Evolutionary conservation across 2,329 filamentous ascomycete species (phyloP).

Genomic region (Cytospora paraplurivora): DNA sequence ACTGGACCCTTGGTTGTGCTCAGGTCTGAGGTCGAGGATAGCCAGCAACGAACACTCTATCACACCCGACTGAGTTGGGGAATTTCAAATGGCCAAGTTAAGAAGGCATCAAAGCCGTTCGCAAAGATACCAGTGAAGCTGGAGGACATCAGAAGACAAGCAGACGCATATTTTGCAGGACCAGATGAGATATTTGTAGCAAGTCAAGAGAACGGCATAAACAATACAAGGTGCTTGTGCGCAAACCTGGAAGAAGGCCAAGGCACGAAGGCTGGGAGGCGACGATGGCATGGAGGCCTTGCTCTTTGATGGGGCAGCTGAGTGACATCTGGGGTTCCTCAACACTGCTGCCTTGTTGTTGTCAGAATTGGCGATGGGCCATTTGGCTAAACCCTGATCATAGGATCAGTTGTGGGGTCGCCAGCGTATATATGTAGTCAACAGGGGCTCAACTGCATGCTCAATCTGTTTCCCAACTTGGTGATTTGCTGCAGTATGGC

Average conservation of each 20-base stretch:
- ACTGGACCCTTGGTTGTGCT: not conserved
- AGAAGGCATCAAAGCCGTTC: slow-evolving; percentile 2
- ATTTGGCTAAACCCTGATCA: not conserved
- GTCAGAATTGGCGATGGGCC: not conserved
- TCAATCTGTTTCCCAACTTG: not conserved
- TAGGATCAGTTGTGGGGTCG: not conserved
- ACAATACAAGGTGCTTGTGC: slow-evolving; percentile 3
- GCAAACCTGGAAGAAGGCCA: slow-evolving; percentile 14
- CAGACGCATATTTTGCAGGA: slow-evolving; percentile 3
- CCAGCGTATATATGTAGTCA: not conserved
- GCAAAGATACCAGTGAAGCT: slow-evolving; percentile 1
- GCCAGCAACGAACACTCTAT: not conserved
- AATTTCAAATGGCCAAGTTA: slow-evolving; percentile 1
- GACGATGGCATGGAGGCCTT: slow-evolving; percentile 4
- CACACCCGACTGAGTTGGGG: not conserved
- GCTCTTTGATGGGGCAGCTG: slow-evolving; percentile 1
- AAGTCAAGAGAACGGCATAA: slow-evolving; percentile 16
- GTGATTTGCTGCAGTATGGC: not conserved
- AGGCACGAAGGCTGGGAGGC: slow-evolving; percentile 8
- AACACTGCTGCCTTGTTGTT: not conserved
- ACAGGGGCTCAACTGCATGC: not conserved
- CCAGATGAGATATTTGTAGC: not conserved
- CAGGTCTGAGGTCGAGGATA: not conserved
- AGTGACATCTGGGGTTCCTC: not conserved
- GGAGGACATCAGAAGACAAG: slow-evolving; percentile 5